A percentile compares a stretch with the other conserved stretches of the same genome.
These are phyloP conservation scores for Fusarium praegraminearum DNA, from an alignment of 2,329 filamentous ascomycete genomes.

Conservation along the genomic window DNA sequence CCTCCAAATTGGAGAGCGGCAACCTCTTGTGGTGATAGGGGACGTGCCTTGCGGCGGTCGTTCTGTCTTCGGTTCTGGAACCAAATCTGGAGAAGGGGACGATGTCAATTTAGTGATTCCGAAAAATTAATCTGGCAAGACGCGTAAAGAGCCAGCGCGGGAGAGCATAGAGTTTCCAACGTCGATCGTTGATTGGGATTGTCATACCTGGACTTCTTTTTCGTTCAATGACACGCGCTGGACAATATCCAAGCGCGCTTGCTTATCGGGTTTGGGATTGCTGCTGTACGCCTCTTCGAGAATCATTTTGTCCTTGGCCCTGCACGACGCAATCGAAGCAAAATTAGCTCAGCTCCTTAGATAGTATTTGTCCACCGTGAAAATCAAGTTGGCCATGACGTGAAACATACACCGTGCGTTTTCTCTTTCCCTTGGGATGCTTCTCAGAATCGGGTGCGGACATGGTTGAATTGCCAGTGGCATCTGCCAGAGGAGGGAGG, in stretches of 20 bases:
- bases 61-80: conserved; percentile 97
- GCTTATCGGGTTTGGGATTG: conserved; percentile 93
- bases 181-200: conserved; percentile 3
- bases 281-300: conserved; percentile 86
- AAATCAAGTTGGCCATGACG: neutral
- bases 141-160: conserved; percentile 21
- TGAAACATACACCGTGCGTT: conserved; percentile 69
- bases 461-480: conserved; percentile 23
- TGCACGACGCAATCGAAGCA: conserved; percentile 54
- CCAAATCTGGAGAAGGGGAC: conserved; percentile 78
- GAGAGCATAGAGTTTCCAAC: neutral
- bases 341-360: conserved; percentile 35
- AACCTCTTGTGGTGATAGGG: conserved; percentile 82
- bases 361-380: neutral
- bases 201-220: conserved; percentile 92
- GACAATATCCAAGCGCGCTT: conserved; percentile 85
- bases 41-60: conserved; percentile 87
- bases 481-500: conserved; percentile 42
- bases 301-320: conserved; percentile 87
- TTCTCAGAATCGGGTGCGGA: conserved; percentile 50
- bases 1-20: conserved; percentile 69
- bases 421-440: conserved; percentile 71
- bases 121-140: conserved; percentile 21
- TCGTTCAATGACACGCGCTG: conserved; percentile 88
- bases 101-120: conserved; percentile 35